phyloP scores from a whole-genome alignment of 805 yeast species.

The Jamesozyma jinghongensis region DNA sequence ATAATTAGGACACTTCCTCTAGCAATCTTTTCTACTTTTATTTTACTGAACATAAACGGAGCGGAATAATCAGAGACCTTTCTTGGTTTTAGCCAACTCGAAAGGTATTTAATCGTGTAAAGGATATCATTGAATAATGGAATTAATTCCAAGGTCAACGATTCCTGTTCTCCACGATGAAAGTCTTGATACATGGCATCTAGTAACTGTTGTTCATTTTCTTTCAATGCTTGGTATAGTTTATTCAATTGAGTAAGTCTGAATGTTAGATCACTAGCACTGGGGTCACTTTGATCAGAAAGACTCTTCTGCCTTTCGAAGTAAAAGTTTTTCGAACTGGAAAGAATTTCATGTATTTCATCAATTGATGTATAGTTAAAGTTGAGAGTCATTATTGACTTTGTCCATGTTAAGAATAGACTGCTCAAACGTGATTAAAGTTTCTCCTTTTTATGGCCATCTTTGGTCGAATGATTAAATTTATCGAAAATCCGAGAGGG shows the following conservation, averaged over 20 bases:
- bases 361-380: slow-evolving; percentile 11
- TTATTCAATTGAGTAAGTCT: slow-evolving; percentile 59
- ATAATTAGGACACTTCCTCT: slow-evolving; percentile 66
- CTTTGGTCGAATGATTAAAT: no score
- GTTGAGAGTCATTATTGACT: background rate
- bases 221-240: slow-evolving; percentile 53
- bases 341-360: slow-evolving; percentile 11
- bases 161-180: slow-evolving; percentile 54
- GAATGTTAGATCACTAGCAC: slow-evolving; percentile 20
- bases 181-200: slow-evolving; percentile 60
- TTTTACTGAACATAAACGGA: slow-evolving; percentile 32
- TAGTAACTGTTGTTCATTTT: slow-evolving; percentile 44
- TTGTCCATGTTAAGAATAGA: no score
- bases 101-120: slow-evolving; percentile 49
- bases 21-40: slow-evolving; percentile 34
- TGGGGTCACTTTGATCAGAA: slow-evolving; percentile 10
- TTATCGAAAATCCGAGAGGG: no score
- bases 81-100: slow-evolving; percentile 51
- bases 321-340: slow-evolving; percentile 10
- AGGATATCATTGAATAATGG: slow-evolving; percentile 47
- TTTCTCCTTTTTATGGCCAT: no score
- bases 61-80: slow-evolving; percentile 25
- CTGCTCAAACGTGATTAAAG: no score
- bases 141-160: slow-evolving; percentile 48
- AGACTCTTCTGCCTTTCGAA: slow-evolving; percentile 4